Conservation (phyloP, 345 rosid species). For the Populus simonii region DNA sequence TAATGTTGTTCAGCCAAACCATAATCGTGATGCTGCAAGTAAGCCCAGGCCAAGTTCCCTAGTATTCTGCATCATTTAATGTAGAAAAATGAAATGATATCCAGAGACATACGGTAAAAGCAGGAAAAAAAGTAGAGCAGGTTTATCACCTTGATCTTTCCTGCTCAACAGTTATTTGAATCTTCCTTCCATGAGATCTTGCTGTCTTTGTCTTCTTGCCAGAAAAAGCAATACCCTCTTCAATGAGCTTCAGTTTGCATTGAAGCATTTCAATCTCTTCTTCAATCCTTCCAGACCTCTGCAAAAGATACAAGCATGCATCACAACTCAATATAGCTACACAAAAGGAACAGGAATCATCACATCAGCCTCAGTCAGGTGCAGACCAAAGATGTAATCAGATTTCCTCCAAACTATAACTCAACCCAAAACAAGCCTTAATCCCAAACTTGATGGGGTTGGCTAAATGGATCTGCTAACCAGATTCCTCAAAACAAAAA, state of each 20-base stretch:
- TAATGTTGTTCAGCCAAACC: constrained; percentile 75
- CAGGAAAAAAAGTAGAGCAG: background rate
- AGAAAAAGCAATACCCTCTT: constrained; percentile 51
- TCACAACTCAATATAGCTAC: background rate
- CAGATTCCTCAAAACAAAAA: no score
- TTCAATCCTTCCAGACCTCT: constrained; percentile 78
- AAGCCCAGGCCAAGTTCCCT: constrained; percentile 92
- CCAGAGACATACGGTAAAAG: background rate
- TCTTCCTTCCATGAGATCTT: constrained; percentile 70
- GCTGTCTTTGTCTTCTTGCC: constrained; percentile 55
- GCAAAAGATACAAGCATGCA: constrained; percentile 11
- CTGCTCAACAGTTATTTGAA: constrained; percentile 61
- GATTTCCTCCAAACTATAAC: no score
- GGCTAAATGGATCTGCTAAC: no score
- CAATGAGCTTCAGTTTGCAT: constrained; percentile 55
- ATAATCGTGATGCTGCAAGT: constrained; percentile 64
- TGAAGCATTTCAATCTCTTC: constrained; percentile 79
- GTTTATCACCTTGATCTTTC: constrained; percentile 60
- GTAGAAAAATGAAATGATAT: constrained; percentile 1
- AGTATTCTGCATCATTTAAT: constrained; percentile 43
- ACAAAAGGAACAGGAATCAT: no score
- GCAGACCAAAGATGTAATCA: no score
- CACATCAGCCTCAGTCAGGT: no score
- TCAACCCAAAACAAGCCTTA: no score
- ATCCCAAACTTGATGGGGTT: no score